A percentile compares a stretch with the other conserved stretches of the same genome.
These are phyloP conservation scores for Rhizodiscina lignyota DNA, from an alignment of 495 filamentous ascomycete genomes.

Conservation along the genomic window DNA sequence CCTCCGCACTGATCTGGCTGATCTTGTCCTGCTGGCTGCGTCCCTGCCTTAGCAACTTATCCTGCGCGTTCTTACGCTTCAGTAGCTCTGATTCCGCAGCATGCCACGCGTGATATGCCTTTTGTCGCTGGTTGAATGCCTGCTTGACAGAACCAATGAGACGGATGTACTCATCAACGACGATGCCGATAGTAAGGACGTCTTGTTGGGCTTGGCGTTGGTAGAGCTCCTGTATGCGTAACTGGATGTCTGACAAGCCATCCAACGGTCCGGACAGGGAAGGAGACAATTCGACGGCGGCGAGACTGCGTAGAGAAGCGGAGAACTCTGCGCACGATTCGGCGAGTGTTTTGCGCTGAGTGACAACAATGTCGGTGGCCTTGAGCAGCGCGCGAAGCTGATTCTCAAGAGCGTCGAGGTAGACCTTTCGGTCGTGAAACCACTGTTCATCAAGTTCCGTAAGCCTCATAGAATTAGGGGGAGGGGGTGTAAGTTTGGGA, in stretches of 20 bases:
- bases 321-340: constrained; percentile 91
- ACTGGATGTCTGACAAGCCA: constrained; percentile 76
- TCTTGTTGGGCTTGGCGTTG: constrained; percentile 96
- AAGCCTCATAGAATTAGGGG: neutral
- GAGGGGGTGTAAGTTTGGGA: neutral
- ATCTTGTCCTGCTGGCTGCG: constrained; percentile 89
- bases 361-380: constrained; percentile 80
- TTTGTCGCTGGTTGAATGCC: constrained; percentile 82
- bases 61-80: constrained; percentile 71
- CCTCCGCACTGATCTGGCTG: constrained; percentile 80
- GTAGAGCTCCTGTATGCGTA: constrained; percentile 87
- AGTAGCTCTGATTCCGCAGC: constrained; percentile 70
- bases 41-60: constrained; percentile 84
- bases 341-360: constrained; percentile 77
- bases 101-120: constrained; percentile 88
- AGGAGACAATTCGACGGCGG: constrained; percentile 74
- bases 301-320: constrained; percentile 72
- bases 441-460: constrained; percentile 31
- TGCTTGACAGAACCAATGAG: constrained; percentile 86
- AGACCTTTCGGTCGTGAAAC: constrained; percentile 93
- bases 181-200: constrained; percentile 88
- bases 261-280: constrained; percentile 80
- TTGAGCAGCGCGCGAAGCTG: constrained; percentile 90
- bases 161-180: constrained; percentile 95
- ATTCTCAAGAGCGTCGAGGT: constrained; percentile 85